A percentile compares a stretch with the other conserved stretches of the same genome.
Evolutionary conservation across 208 protist genomes (phyloP).

Genomic region (Trypanosoma grayi): DNA sequence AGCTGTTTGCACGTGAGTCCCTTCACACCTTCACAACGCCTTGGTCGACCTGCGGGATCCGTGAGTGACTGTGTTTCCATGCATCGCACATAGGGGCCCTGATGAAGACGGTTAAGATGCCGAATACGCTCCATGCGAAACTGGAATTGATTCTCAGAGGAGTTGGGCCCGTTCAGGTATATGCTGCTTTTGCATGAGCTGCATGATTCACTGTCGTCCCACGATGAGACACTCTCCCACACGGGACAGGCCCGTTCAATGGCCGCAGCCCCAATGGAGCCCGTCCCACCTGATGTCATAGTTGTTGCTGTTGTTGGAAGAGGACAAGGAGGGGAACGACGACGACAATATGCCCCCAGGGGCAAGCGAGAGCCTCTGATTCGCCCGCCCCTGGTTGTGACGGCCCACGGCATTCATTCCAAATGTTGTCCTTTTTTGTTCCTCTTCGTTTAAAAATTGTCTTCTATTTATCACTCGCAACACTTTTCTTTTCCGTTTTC

Average conservation of each 20-base stretch:
- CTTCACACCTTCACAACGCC: neutral
- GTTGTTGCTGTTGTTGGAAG: no score
- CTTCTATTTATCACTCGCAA: no score
- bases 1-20: neutral
- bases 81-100: no score
- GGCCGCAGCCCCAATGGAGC: neutral
- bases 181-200: neutral
- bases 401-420: conserved; percentile 10
- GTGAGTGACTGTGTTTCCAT: neutral
- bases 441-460: no score
- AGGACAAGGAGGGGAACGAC: no score
- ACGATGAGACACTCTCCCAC: conserved; percentile 26
- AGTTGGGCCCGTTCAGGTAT: neutral
- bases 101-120: conserved; percentile 6
- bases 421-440: no score
- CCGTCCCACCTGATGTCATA: neutral
- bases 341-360: conserved; percentile 3
- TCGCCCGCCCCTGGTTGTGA: neutral
- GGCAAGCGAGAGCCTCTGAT: conserved; percentile 5
- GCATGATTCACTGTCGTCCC: conserved; percentile 4
- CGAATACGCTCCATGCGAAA: conserved; percentile 14
- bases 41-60: neutral
- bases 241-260: neutral
- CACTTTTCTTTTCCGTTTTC: no score
- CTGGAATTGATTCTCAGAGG: neutral